Base-by-base conservation (phyloP, 192 early-diverging fungal species). In the Glomus cerebriforme region DNA sequence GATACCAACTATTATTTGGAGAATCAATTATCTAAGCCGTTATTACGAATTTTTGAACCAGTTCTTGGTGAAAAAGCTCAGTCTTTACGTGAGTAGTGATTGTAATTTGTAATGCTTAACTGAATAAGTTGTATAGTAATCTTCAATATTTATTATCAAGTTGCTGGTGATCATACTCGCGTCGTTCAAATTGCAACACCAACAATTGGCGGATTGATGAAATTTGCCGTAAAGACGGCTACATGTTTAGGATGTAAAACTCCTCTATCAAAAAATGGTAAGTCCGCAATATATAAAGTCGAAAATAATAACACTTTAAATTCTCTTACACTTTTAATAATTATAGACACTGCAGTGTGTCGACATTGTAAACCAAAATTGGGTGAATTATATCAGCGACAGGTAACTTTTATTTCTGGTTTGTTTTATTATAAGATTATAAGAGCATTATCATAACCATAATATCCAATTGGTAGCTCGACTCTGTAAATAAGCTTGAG, bases 1-100 rank as follows among this genome's bases (percentile, higher is more conserved):
- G 98, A 99, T 82, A 96, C 95, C 0, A 94, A 91, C 77, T 96
- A 98, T 81, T 99, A 99, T 79, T 87, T 99, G 29, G 96, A 98
- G 73, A 95, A 99, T 77, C 98, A 99, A 85, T 85, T 99, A 43
- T 90, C 95, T 13, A 98, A 98, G 17, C 98, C 98, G 1, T 83
- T 99, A 67, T 83, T 92, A 78, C 88, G 98, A 73, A 96, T 99
- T 74, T 98, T 98, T 80, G 98, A 99, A 79, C 98, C 98, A 32
- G 93, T 99, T 75, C 85, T 99, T 31, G 96, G 96, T 7, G 93
- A 92, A 54, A 97, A 95, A 85, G 92, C 94, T 1, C 85, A 90
- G 19, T 84, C 88, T n/a, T 79, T 97, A 77, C 84, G 94, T 94
- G 90, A 86, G 90, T 82, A 31, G 3, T 45, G 19, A 59, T 59